These are phyloP conservation scores for Apiospora malaysiana DNA, from an alignment of 2,329 filamentous ascomycete species.

Conservation along the genomic window DNA sequence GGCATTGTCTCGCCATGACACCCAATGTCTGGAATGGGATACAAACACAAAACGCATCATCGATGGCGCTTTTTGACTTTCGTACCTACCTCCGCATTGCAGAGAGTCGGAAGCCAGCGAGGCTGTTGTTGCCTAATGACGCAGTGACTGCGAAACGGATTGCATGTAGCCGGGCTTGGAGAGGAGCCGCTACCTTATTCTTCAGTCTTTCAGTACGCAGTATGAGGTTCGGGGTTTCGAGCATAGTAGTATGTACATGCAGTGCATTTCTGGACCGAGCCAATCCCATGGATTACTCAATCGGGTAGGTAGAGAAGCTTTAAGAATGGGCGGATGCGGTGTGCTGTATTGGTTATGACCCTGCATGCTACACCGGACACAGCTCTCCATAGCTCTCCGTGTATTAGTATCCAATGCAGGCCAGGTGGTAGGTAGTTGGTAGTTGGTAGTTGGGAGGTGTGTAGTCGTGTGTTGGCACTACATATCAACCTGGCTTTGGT, in stretches of 20 bases:
- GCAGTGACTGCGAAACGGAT: background rate
- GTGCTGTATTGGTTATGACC: background rate
- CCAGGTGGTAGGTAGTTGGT: background rate
- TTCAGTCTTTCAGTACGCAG: background rate
- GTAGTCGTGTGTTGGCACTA: constrained; percentile 11
- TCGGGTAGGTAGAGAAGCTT: constrained; percentile 1
- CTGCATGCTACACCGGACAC: constrained; percentile 6
- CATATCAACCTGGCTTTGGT: background rate
- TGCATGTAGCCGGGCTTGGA: constrained; percentile 14
- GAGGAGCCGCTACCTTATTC: background rate
- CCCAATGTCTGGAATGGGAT: background rate
- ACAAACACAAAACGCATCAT: background rate
- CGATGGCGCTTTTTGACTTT: constrained; percentile 5
- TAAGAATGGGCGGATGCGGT: constrained; percentile 6
- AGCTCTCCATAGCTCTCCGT: background rate
- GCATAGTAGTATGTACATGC: background rate
- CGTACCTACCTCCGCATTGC: background rate
- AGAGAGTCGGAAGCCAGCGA: background rate
- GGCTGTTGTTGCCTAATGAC: constrained; percentile 11
- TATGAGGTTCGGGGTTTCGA: background rate
- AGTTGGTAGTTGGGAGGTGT: background rate
- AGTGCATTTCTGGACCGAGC: constrained; percentile 4
- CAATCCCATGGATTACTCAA: constrained; percentile 9
- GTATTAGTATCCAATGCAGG: background rate
- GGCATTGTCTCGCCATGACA: background rate